Evolutionary conservation across 306 rosid genomes (phyloP).

Genomic region (Trifolium repens): DNA sequence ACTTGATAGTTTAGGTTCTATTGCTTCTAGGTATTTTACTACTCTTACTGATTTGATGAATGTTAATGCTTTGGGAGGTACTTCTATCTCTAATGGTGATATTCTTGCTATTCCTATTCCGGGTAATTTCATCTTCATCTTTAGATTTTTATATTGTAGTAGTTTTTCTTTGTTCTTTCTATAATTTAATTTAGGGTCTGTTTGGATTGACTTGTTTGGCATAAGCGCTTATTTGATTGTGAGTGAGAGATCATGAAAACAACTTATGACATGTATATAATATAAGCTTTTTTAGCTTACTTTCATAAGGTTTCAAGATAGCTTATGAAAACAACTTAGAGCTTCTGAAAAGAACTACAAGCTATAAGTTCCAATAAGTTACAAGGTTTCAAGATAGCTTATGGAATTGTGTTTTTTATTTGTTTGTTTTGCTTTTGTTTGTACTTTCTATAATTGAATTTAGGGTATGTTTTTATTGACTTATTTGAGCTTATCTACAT

Average conservation of each 20-base stretch:
- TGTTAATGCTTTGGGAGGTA: slow-evolving; percentile 93
- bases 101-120: slow-evolving; percentile 91
- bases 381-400: too few species aligned
- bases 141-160: neutral
- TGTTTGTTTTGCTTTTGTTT: neutral
- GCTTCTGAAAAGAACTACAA: too few species aligned
- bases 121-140: slow-evolving; percentile 47
- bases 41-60: slow-evolving; percentile 96
- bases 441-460: neutral
- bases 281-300: too few species aligned
- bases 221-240: too few species aligned
- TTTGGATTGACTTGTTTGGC: neutral
- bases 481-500: neutral
- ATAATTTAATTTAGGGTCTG: neutral
- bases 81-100: slow-evolving; percentile 70
- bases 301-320: too few species aligned
- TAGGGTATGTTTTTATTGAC: neutral
- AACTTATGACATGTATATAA: too few species aligned
- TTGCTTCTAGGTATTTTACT: slow-evolving; percentile 77
- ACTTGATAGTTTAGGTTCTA: slow-evolving; percentile 64
- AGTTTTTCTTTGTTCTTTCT: neutral
- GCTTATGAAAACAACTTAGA: too few species aligned
- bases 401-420: too few species aligned
- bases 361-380: too few species aligned
- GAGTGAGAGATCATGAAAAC: too few species aligned